Percentiles rank a stretch among this genome's conserved stretches.
phyloP scores from a whole-genome alignment of 2,329 filamentous ascomycete species.

The Phialocephala sp. region DNA sequence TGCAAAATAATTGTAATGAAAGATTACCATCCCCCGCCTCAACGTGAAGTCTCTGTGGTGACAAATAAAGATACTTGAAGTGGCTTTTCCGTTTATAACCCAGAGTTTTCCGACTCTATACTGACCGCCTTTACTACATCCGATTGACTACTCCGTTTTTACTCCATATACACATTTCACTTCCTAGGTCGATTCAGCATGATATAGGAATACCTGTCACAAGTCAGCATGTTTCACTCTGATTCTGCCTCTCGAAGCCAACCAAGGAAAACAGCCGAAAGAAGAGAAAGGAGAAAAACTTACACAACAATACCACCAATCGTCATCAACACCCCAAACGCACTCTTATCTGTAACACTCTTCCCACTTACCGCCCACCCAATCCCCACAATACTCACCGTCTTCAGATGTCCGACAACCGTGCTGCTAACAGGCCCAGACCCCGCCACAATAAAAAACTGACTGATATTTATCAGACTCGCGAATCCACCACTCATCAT shows the following conservation, averaged over 20 bases:
- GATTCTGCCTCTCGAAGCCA: not conserved
- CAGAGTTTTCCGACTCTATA: conserved; percentile 2
- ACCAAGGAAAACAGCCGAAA: not conserved
- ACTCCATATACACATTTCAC: conserved; percentile 1
- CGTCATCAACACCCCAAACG: conserved; percentile 36
- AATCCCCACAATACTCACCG: conserved; percentile 38
- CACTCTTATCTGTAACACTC: conserved; percentile 33
- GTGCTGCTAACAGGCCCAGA: conserved; percentile 48
- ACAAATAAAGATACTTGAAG: conserved; percentile 14
- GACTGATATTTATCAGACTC: conserved; percentile 43
- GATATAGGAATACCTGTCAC: conserved; percentile 36
- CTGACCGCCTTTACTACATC: not conserved
- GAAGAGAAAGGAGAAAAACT: conserved; percentile 15
- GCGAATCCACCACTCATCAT: conserved; percentile 49
- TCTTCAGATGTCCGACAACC: conserved; percentile 51
- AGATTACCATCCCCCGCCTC: not conserved
- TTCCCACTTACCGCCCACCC: conserved; percentile 36
- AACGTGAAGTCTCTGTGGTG: conserved; percentile 16
- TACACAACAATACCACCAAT: conserved; percentile 36
- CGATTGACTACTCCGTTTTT: not conserved
- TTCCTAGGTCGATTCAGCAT: conserved; percentile 34
- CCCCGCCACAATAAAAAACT: conserved; percentile 43
- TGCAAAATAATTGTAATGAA: conserved; percentile 2
- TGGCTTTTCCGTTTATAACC: not conserved
- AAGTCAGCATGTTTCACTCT: conserved; percentile 1